Evolutionary conservation across 2,329 filamentous ascomycete species (phyloP).

Genomic region (Colletotrichum orbiculare): DNA sequence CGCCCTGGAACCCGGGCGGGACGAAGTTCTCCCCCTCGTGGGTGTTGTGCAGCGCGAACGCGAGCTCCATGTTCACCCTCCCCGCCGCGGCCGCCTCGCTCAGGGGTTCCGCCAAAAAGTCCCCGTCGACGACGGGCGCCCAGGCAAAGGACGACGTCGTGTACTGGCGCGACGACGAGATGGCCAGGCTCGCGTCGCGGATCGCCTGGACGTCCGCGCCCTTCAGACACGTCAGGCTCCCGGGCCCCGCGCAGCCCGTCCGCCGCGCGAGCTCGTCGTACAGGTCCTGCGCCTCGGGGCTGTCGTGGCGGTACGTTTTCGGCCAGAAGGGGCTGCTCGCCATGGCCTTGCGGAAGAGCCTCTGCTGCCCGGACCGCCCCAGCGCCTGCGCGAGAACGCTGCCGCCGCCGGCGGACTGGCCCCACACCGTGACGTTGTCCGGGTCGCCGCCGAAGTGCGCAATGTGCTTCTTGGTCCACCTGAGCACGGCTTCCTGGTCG

Average conservation of each 20-base stretch:
- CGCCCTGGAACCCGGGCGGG: constrained; percentile 57
- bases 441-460: constrained; percentile 44
- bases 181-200: constrained; percentile 60
- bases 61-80: constrained; percentile 55
- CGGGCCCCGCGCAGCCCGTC: constrained; percentile 57
- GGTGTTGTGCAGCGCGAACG: constrained; percentile 69
- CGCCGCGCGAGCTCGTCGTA: constrained; percentile 59
- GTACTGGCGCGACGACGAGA: constrained; percentile 62
- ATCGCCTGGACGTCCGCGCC: constrained; percentile 62
- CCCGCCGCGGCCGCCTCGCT: constrained; percentile 52
- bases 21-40: constrained; percentile 73
- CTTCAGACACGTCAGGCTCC: constrained; percentile 67
- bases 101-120: constrained; percentile 61
- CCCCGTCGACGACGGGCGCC: constrained; percentile 69
- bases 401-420: constrained; percentile 44
- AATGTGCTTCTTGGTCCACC: constrained; percentile 43
- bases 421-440: constrained; percentile 41
- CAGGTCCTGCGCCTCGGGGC: constrained; percentile 60
- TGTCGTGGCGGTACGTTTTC: constrained; percentile 65
- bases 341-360: constrained; percentile 42
- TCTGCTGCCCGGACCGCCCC: constrained; percentile 28
- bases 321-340: constrained; percentile 67
- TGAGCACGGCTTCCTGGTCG: constrained; percentile 42
- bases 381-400: constrained; percentile 37
- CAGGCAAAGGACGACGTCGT: constrained; percentile 68